These are phyloP conservation scores for Sporothrix curviconia DNA, from an alignment of 2,329 filamentous ascomycete species.

Conservation along the genomic window DNA sequence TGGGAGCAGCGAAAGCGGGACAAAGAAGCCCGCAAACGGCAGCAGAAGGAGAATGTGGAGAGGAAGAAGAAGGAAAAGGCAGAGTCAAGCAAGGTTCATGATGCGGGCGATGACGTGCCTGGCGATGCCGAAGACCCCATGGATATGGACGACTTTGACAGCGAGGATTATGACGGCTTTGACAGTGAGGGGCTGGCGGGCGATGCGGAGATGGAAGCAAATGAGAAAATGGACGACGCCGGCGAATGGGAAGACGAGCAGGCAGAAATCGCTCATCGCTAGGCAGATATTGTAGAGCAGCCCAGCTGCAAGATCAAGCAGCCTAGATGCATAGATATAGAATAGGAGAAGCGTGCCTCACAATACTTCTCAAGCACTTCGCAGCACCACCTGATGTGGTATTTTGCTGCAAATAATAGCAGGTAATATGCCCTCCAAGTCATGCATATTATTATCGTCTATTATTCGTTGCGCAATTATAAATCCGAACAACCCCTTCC, in stretches of 20 bases:
- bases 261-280: slow-evolving; percentile 24
- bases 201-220: slow-evolving; percentile 43
- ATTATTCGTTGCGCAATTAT: too few species aligned
- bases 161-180: slow-evolving; percentile 42
- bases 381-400: too few species aligned
- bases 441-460: too few species aligned
- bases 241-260: slow-evolving; percentile 49
- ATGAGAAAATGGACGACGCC: slow-evolving; percentile 43
- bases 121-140: slow-evolving; percentile 33
- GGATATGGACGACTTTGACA: slow-evolving; percentile 33
- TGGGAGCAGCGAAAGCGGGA: slow-evolving; percentile 74
- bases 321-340: background rate
- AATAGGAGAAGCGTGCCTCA: too few species aligned
- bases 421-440: too few species aligned
- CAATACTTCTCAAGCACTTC: too few species aligned
- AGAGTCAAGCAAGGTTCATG: slow-evolving; percentile 23
- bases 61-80: slow-evolving; percentile 62
- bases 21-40: slow-evolving; percentile 72
- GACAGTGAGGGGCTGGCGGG: slow-evolving; percentile 47
- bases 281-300: background rate
- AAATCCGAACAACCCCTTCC: too few species aligned
- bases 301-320: background rate
- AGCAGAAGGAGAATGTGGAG: slow-evolving; percentile 86
- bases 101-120: too few species aligned
- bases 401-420: too few species aligned